Evolutionary conservation across 805 yeast species (phyloP).

Genomic region (Saccharomycopsis sp.): DNA sequence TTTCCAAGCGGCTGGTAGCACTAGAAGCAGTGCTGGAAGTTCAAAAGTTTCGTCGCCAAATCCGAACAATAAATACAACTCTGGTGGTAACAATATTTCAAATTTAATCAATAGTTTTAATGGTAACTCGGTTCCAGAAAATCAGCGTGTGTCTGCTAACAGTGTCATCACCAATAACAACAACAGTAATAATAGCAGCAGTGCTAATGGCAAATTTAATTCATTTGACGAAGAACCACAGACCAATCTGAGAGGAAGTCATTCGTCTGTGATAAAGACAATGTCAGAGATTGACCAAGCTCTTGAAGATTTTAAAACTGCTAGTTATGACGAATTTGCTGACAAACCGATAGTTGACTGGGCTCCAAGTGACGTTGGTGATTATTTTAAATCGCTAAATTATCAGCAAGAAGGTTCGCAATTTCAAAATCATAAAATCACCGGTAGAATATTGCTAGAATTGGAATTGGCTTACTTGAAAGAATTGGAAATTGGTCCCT

Average conservation of each 20-base stretch:
- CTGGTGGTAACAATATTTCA: neutral
- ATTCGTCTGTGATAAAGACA: constrained; percentile 43
- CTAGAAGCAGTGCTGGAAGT: constrained; percentile 7
- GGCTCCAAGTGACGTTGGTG: constrained; percentile 82
- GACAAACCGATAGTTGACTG: constrained; percentile 35
- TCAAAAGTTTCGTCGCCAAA: constrained; percentile 6
- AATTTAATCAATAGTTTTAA: neutral
- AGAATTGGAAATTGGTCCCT: constrained; percentile 85
- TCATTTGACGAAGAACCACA: constrained; percentile 2
- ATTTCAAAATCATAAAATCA: constrained; percentile 81
- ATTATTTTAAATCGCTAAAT: constrained; percentile 65
- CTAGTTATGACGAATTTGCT: constrained; percentile 18
- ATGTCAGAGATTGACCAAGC: constrained; percentile 71
- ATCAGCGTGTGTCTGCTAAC: too few species aligned
- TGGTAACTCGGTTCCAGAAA: too few species aligned
- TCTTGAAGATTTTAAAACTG: constrained; percentile 38
- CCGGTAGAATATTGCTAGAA: constrained; percentile 79
- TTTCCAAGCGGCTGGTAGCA: neutral
- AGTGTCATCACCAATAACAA: too few species aligned
- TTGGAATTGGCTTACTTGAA: constrained; percentile 80
- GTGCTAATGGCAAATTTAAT: constrained; percentile 2
- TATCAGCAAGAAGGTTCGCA: constrained; percentile 69
- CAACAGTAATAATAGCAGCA: neutral
- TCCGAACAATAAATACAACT: neutral
- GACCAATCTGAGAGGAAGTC: constrained; percentile 24